Base-by-base conservation (phyloP, 2,329 filamentous ascomycete genomes). In the Keithomyces neogunnii region DNA sequence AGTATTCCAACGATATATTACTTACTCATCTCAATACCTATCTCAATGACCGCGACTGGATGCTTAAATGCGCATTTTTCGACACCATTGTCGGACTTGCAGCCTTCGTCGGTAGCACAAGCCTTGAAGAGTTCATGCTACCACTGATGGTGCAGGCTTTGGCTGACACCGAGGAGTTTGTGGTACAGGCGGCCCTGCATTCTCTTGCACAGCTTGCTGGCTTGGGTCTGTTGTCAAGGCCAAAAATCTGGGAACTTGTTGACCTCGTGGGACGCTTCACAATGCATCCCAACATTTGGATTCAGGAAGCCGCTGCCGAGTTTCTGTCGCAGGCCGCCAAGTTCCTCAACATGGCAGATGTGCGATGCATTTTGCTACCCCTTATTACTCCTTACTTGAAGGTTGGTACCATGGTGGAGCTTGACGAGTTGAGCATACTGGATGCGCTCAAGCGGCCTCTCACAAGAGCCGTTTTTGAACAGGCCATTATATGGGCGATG, bases 11-110 rank as follows among this genome's bases (percentile, higher is more conserved):
- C 65, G 93, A 99, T 63, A 89, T 99, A n/a, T 84, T 99, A 13
- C 73, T 99, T 28, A 95, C 90, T 33, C 93, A 99, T 69, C 74
- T 99, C 31, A 97, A 97, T 63, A 99, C 93, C 0, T 99, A 99
- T 61, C 72, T 99, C 7, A 99, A 99, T 59, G 93, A 97, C 61
- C 83, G 86, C 42, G 91, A 99, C 65, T 99, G 93, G 93, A 89
- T 89, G 66, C 73, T 99, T 33, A 96, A 96, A 66, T 96, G 90
- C 61, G 90, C 92, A 3, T 97, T 97, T 64, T 96, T 99, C 62
- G 91, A 96, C 62, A 89, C 90, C 0, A 89, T 97, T 30, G 89
- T 97, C 13, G 92, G 91, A 3, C 91, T 99, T 57, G 89, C 91
- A 3, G 82, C 88, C 1, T 96, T 96, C 59, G 81, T 97, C 35